A percentile compares a stretch with the other conserved stretches of the same genome.
These are phyloP conservation scores for Boechera retrofracta DNA, from an alignment of 345 rosid species.

Conservation along the genomic window DNA sequence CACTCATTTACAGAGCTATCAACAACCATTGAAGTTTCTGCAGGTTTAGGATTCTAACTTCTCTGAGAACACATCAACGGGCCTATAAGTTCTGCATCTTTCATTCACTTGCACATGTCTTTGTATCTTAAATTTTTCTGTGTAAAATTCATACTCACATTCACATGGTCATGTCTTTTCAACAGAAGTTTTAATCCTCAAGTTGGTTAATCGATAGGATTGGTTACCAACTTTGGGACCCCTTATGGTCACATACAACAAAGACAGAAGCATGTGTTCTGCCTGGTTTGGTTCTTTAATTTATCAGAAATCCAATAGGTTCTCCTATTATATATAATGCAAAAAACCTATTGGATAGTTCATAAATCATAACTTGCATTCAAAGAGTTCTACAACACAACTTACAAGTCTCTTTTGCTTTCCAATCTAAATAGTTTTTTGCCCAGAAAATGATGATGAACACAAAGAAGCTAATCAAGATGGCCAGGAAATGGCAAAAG, in stretches of 20 bases:
- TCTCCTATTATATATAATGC: neutral
- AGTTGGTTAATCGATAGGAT: neutral
- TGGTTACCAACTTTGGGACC: slow-evolving; percentile 9
- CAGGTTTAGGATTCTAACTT: neutral
- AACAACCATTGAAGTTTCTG: too few species aligned
- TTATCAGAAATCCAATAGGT: neutral
- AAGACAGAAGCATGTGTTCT: slow-evolving; percentile 6
- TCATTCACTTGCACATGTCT: neutral
- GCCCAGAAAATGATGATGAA: neutral
- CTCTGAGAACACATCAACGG: too few species aligned
- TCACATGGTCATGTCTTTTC: slow-evolving; percentile 23
- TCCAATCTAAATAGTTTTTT: neutral
- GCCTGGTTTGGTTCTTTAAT: neutral
- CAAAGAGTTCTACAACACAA: neutral
- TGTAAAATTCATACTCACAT: neutral
- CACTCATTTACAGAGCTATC: too few species aligned
- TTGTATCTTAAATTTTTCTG: too few species aligned
- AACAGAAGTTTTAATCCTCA: slow-evolving; percentile 3
- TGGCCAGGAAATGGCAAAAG: slow-evolving; percentile 24
- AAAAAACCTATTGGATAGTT: neutral
- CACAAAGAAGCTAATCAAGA: neutral
- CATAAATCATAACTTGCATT: slow-evolving; percentile 4
- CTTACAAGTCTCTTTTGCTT: neutral
- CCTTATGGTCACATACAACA: slow-evolving; percentile 10
- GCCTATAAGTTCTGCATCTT: slow-evolving; percentile 8